Evolutionary conservation across 78 protist species (phyloP), one percentile per base, ranked within the genome.

Genomic region (Emiliania huxleyi): DNA sequence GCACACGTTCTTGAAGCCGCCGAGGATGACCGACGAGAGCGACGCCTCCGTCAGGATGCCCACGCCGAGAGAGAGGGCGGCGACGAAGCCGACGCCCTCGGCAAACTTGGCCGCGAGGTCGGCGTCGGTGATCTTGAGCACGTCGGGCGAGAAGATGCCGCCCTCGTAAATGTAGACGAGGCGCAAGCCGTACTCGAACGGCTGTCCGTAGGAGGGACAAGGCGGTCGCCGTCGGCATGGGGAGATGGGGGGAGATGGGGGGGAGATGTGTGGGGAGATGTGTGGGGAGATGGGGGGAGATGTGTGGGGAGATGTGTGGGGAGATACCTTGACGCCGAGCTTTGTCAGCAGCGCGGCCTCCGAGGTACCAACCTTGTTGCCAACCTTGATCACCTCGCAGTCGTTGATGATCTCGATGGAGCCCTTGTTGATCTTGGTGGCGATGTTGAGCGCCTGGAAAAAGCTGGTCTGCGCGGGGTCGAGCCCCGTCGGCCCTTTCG

Each of bases 361-460:
- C 44, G 99, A 98, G 83, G 97, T 87, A 44, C 97, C 98, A 95
- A 99, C 85, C 46, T 77, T 77, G 48, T 0, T 1, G 85, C 85
- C 99, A 26, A 26, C 91, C 90, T 69, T 90, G 96, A 99, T 90
- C 69, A 99, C 83, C 93, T 91, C 96, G 55, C 98, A 98, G 52
- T 97, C 98, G 69, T 29, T 44, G 95, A 97, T 81, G 87, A 99
- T 98, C 91, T 99, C 99, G 46, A 99, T 97, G 91, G 96, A 71
- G 48, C 99, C 99, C 87, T 95, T 94, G 95, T 94, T 95, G 84
- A 99, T 99, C 98, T 98, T 98, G 94, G 99, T 98, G 93, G 97
- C 95, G 92, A 99, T 98, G 98, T 97, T 96, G 71, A 99, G 98
- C 6, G 99, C 99, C 95, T 98, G 99, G 96, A 99, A 96, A 99